These are phyloP conservation scores for Cryphonectria naterciae DNA, from an alignment of 2,329 filamentous ascomycete species.

Conservation along the genomic window DNA sequence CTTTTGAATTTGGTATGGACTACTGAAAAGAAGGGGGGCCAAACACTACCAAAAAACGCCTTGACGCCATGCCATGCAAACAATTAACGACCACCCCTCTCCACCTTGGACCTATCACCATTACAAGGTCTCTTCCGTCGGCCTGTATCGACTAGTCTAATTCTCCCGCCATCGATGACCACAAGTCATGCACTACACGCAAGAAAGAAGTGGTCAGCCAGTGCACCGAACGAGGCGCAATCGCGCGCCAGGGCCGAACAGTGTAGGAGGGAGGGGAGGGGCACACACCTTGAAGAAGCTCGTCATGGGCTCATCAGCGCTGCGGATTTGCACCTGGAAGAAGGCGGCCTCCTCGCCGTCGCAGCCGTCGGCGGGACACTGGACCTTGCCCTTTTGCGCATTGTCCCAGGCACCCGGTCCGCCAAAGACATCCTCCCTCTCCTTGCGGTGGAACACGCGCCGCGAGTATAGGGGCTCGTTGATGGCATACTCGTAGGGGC, in stretches of 20 bases:
- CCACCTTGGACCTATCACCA: background rate
- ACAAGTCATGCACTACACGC: conserved; percentile 66
- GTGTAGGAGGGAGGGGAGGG: background rate
- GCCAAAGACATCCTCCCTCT: conserved; percentile 87
- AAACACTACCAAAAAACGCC: conserved; percentile 14
- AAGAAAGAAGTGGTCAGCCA: conserved; percentile 31
- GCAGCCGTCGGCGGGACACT: conserved; percentile 83
- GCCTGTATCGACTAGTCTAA: conserved; percentile 37
- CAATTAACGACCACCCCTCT: background rate
- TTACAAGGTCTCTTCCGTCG: background rate
- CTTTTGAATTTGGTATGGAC: conserved; percentile 3
- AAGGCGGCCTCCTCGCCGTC: conserved; percentile 85
- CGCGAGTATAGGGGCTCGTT: conserved; percentile 79
- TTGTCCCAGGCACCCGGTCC: conserved; percentile 89
- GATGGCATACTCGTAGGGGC: conserved; percentile 88
- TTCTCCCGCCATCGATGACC: conserved; percentile 70
- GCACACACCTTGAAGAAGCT: conserved; percentile 80
- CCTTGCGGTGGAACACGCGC: conserved; percentile 82
- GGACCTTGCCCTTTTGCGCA: conserved; percentile 79
- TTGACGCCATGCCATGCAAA: conserved; percentile 26
- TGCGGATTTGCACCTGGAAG: conserved; percentile 96
- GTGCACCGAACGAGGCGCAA: background rate
- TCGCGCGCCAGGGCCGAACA: background rate
- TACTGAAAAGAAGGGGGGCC: conserved; percentile 13
- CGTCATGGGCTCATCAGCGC: conserved; percentile 98